Evolutionary conservation across 2,329 filamentous ascomycete species (phyloP), one percentile per base, ranked within the genome.

Genomic region (Hypoxylon sp.): DNA sequence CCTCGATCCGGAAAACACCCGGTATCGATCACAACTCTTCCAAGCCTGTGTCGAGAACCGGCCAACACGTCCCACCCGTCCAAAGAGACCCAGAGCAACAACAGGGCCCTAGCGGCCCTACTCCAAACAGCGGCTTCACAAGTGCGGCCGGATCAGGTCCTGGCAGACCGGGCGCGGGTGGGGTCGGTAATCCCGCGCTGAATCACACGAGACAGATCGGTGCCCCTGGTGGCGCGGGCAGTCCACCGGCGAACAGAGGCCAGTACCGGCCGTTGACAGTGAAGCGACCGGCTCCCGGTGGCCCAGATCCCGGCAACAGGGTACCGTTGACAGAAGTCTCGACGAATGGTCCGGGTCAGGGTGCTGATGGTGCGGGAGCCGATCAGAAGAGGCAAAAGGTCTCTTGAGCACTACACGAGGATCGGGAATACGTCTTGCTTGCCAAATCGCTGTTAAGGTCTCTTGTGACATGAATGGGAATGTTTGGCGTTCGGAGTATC

Each of bases 1-100:
- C 93, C 0, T 95, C 92, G 0, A 92, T 97, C 70, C 86, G 91
- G 60, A 93, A 94, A 71, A 97, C 94, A 0, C 89, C 90, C 0
- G 93, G 93, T 2, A 83, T 97, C 33, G 92, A 97, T 69, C 91
- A 96, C 70, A 86, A 78, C 18, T 88, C 85, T 48, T 93, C 90
- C 3, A 88, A 88, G 48, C 91, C 92, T 0, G 77, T 97, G 1
- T 83, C 82, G 3, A 83, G 82, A 60, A 81, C 79, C 41, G 76
- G 80, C 0, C 78, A 83, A 61, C 83, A 87, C 55, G 77, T 85
- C 0, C 71, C 80, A 1, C 78, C 81, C 1, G 27, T 64, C 1
- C 69, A 71, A 47, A 67, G 66, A 17, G 69, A 73, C 8, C 55
- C 62, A 10, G 69, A 69, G 68, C 54, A 62, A 71, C 66, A 59